Conservation (phyloP, 805 yeast genomes). For the Hanseniaspora clermontiae region DNA sequence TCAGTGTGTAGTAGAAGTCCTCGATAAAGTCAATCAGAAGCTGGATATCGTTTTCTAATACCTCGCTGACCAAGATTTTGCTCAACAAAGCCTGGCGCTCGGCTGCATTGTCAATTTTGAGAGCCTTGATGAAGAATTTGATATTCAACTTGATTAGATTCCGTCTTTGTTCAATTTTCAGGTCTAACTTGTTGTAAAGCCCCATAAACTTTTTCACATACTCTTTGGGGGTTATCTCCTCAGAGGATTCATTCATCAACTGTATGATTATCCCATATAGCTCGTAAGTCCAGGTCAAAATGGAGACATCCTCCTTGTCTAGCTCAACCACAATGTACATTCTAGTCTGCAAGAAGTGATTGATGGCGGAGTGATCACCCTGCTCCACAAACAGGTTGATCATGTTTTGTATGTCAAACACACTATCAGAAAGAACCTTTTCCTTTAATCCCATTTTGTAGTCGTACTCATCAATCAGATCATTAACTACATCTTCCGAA, state of each 20-base stretch:
- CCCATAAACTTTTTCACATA: background rate
- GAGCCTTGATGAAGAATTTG: background rate
- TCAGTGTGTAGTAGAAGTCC: background rate
- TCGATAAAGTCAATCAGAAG: background rate
- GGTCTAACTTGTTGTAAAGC: background rate
- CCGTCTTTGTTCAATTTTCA: background rate
- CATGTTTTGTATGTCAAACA: background rate
- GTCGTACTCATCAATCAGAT: background rate
- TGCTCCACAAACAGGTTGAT: background rate
- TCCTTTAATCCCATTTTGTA: background rate
- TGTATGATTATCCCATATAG: constrained; percentile 1
- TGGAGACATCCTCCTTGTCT: background rate
- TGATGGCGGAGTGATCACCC: background rate
- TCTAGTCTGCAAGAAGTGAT: background rate
- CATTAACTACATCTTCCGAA: background rate
- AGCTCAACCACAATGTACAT: background rate
- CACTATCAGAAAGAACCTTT: background rate
- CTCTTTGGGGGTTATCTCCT: background rate
- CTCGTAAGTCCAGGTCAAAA: background rate
- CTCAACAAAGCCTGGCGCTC: background rate
- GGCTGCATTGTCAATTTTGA: background rate
- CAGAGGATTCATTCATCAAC: background rate
- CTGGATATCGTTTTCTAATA: background rate
- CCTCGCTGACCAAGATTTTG: background rate
- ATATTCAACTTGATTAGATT: background rate